Evolutionary conservation across 2,329 filamentous ascomycete genomes (phyloP).

Genomic region (Fulvia fulva): DNA sequence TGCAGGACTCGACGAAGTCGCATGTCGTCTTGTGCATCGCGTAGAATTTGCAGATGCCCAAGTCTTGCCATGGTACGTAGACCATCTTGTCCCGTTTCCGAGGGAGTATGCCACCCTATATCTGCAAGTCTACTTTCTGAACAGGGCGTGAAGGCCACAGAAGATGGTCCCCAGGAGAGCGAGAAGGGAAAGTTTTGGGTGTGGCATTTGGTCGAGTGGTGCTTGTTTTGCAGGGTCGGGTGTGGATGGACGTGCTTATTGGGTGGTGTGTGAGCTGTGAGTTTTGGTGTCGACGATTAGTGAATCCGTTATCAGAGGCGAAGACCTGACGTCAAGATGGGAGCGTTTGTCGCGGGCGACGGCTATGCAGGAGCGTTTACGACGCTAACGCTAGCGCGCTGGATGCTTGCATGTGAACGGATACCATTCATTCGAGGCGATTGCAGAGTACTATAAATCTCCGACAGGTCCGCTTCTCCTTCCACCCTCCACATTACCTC

Average conservation of each 20-base stretch:
- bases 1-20: constrained; percentile 8
- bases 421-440: neutral
- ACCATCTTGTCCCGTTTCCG: constrained; percentile 12
- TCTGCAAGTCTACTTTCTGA: neutral
- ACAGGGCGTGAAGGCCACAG: neutral
- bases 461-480: no score
- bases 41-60: constrained; percentile 26
- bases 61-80: constrained; percentile 22
- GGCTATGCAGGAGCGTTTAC: neutral
- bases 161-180: neutral
- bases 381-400: neutral
- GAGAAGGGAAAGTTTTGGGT: neutral
- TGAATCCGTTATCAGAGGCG: neutral
- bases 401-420: neutral
- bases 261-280: neutral
- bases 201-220: neutral
- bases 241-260: neutral
- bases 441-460: neutral
- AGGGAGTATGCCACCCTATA: neutral
- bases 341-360: neutral
- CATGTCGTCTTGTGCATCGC: constrained; percentile 15
- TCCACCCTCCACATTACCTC: no score
- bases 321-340: neutral
- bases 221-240: neutral
- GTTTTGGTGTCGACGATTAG: neutral